Percentiles rank a stretch among this genome's conserved stretches.
Evolutionary conservation across 805 yeast genomes (phyloP).

Genomic region (Starmerella potacharoeniae): DNA sequence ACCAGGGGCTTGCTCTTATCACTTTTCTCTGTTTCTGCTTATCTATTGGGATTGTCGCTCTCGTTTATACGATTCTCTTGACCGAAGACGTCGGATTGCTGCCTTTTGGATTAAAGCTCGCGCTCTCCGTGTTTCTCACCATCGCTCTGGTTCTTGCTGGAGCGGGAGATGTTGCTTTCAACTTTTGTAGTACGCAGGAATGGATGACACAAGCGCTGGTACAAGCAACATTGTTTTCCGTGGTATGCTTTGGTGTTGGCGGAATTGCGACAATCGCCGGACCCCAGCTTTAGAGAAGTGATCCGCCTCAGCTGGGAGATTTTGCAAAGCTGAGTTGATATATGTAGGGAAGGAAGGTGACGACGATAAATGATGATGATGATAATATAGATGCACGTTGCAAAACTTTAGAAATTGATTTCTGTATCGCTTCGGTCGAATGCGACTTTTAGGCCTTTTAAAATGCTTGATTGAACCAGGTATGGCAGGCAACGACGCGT

Average conservation of each 20-base stretch:
- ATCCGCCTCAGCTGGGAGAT: too few species aligned
- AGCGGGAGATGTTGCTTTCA: constrained; percentile 35
- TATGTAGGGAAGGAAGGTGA: too few species aligned
- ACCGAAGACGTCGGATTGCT: constrained; percentile 26
- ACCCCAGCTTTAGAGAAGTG: not conserved
- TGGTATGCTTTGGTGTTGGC: constrained; percentile 36
- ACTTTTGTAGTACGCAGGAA: constrained; percentile 34
- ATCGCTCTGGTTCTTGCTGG: constrained; percentile 36
- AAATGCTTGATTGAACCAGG: too few species aligned
- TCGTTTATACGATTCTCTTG: constrained; percentile 35
- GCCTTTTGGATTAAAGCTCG: constrained; percentile 23
- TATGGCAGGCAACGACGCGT: too few species aligned
- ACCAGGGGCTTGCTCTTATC: constrained; percentile 36
- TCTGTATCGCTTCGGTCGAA: too few species aligned
- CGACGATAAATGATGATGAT: too few species aligned
- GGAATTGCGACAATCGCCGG: constrained; percentile 29
- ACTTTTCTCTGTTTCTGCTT: constrained; percentile 33
- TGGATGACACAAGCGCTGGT: constrained; percentile 36
- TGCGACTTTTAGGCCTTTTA: too few species aligned
- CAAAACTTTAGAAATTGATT: too few species aligned
- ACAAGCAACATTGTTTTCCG: constrained; percentile 33
- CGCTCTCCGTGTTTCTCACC: constrained; percentile 27
- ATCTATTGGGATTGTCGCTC: constrained; percentile 29
- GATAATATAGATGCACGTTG: too few species aligned
- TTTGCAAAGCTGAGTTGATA: too few species aligned